Evolutionary conservation across 225 moss, liverwort and hornwort genomes (phyloP).

Genomic region (Pleurozium schreberi): DNA sequence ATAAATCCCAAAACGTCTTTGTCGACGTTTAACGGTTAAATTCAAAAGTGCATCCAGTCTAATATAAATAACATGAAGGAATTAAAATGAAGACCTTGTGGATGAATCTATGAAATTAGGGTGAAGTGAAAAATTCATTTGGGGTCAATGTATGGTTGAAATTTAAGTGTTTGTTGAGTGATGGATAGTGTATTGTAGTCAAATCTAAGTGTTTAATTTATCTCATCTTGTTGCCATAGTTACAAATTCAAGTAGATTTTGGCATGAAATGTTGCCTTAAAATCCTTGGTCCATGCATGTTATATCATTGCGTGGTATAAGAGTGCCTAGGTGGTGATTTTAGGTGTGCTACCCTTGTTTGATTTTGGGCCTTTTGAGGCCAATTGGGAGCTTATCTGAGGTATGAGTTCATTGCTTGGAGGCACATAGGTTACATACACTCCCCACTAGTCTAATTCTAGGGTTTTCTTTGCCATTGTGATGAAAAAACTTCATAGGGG

Average conservation of each 20-base stretch:
- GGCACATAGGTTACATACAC: neutral
- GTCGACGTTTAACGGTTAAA: too few species aligned
- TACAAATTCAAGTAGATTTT: neutral
- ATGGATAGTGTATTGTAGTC: accelerated
- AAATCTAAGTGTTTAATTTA: neutral
- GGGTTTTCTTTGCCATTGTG: too few species aligned
- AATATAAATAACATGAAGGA: neutral
- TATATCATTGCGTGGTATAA: neutral
- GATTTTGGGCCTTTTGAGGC: accelerated
- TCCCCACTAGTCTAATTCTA: accelerated
- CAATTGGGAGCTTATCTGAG: neutral
- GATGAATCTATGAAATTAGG: neutral
- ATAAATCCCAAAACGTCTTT: too few species aligned
- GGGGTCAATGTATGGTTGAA: neutral
- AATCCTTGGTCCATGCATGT: neutral
- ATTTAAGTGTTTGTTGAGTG: neutral
- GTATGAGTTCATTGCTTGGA: neutral
- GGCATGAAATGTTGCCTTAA: neutral
- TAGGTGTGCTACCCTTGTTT: accelerated
- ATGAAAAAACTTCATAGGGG: neutral
- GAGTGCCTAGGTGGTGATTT: neutral
- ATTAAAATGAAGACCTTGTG: neutral
- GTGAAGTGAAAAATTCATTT: neutral
- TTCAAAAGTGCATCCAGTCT: accelerated
- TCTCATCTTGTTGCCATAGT: accelerated